Percentiles rank a stretch among this genome's conserved stretches.
phyloP scores from a whole-genome alignment of 768 basidiomycete species.

The Agaricus subrufescens region DNA sequence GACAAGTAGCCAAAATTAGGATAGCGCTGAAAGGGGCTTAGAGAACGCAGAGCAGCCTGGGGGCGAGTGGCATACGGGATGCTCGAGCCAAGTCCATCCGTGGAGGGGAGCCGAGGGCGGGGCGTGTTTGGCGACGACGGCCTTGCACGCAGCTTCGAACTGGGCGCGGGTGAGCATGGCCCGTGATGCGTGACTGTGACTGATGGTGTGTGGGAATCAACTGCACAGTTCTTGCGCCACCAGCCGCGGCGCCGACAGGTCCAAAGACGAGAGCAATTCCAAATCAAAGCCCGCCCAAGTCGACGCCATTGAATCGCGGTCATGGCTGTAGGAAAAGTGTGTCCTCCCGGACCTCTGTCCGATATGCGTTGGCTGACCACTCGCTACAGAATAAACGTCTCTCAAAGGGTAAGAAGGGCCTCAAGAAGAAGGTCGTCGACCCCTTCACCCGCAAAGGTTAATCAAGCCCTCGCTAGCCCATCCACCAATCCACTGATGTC shows the following conservation, averaged over 20 bases:
- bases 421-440: constrained; percentile 99
- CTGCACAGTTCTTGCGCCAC: constrained; percentile 65
- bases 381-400: constrained; percentile 86
- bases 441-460: constrained; percentile 98
- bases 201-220: constrained; percentile 36
- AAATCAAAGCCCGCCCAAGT: constrained; percentile 39
- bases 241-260: constrained; percentile 20
- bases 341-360: constrained; percentile 15
- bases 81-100: constrained; percentile 42
- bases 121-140: constrained; percentile 31
- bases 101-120: constrained; percentile 1
- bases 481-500: constrained; percentile 1
- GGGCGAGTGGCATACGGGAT: constrained; percentile 2
- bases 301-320: constrained; percentile 29
- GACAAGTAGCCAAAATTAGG: constrained; percentile 45
- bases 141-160: constrained; percentile 58
- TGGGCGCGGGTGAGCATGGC: constrained; percentile 50
- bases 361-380: constrained; percentile 2
- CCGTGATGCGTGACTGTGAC: neutral
- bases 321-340: constrained; percentile 90
- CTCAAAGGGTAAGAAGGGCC: constrained; percentile 97
- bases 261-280: constrained; percentile 22
- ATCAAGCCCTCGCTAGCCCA: constrained; percentile 3
- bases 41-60: neutral
- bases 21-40: constrained; percentile 22